These are phyloP conservation scores for Globisporangium spinosum DNA, from an alignment of 352 stramenopile species.

Conservation along the genomic window DNA sequence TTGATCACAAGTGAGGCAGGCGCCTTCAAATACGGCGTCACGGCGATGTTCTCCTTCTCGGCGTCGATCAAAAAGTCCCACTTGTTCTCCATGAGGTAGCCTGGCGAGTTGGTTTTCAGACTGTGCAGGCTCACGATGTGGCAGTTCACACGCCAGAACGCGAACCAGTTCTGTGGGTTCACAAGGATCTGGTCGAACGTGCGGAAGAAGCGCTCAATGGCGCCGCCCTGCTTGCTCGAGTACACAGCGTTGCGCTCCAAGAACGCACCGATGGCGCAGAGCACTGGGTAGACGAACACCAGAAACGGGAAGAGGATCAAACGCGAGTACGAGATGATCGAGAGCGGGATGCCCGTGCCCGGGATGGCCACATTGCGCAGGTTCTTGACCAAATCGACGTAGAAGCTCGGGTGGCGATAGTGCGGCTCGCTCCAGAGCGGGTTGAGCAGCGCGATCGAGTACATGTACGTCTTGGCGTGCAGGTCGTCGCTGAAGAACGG, in stretches of 20 bases:
- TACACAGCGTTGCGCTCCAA: constrained; percentile 66
- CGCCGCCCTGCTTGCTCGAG: constrained; percentile 55
- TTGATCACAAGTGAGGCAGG: constrained; percentile 93
- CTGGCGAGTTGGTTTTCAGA: constrained; percentile 88
- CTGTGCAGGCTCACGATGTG: constrained; percentile 93
- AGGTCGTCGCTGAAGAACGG: constrained; percentile 77
- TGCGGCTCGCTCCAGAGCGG: constrained; percentile 94
- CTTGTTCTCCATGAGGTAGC: constrained; percentile 98
- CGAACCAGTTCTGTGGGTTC: constrained; percentile 95
- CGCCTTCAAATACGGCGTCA: constrained; percentile 92
- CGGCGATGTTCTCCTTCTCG: constrained; percentile 88
- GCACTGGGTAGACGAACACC: constrained; percentile 84
- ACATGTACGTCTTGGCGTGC: constrained; percentile 92
- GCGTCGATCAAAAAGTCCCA: constrained; percentile 96
- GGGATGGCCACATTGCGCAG: constrained; percentile 97
- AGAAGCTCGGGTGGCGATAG: constrained; percentile 95
- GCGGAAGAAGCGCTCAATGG: constrained; percentile 88
- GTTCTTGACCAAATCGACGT: constrained; percentile 94
- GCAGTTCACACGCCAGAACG: constrained; percentile 96
- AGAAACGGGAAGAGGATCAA: constrained; percentile 85
- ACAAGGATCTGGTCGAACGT: constrained; percentile 84
- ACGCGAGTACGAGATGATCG: constrained; percentile 81
- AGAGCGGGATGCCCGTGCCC: constrained; percentile 93
- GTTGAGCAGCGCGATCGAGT: constrained; percentile 92
- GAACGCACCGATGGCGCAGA: constrained; percentile 81